Percentiles rank a stretch among this genome's conserved stretches.
phyloP scores from a whole-genome alignment of 2,329 filamentous ascomycete genomes.

The Aspergillus tamarii region DNA sequence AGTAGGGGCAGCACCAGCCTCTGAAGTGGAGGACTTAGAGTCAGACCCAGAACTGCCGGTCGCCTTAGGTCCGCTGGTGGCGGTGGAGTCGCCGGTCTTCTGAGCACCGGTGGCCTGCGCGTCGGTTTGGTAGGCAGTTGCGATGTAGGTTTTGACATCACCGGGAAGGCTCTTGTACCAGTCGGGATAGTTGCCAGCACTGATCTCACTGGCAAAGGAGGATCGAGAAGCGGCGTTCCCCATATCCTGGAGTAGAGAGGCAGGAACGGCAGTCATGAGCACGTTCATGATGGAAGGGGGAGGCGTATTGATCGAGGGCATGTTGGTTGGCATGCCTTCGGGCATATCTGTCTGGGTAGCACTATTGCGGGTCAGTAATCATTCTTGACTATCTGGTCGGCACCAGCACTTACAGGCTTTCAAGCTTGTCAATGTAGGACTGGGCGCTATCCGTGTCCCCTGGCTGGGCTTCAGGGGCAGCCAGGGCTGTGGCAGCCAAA shows the following conservation, averaged over 20 bases:
- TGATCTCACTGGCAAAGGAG: slow-evolving; percentile 27
- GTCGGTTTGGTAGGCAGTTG: slow-evolving; percentile 6
- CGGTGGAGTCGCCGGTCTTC: slow-evolving; percentile 1
- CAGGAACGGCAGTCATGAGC: slow-evolving; percentile 31
- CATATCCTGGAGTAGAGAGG: slow-evolving; percentile 26
- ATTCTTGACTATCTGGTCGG: neutral
- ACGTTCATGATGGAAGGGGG: slow-evolving; percentile 29
- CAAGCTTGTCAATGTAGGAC: slow-evolving; percentile 8
- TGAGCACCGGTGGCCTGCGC: slow-evolving; percentile 6
- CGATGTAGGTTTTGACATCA: slow-evolving; percentile 31
- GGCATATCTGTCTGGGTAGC: neutral
- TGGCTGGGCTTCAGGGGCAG: slow-evolving; percentile 14
- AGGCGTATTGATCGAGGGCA: neutral
- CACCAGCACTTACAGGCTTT: slow-evolving; percentile 3
- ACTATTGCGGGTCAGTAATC: neutral
- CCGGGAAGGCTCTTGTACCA: slow-evolving; percentile 33
- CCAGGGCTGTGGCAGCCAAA: slow-evolving; percentile 26
- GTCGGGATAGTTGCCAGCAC: slow-evolving; percentile 27
- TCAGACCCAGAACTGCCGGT: slow-evolving; percentile 3
- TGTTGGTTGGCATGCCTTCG: slow-evolving; percentile 10
- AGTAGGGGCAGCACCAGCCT: slow-evolving; percentile 21
- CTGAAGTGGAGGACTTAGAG: slow-evolving; percentile 15
- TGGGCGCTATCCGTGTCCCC: slow-evolving; percentile 11
- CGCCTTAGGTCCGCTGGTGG: neutral
- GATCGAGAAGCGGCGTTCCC: slow-evolving; percentile 22